Conservation (phyloP, 176 grass and related monocot genomes). For the Themeda triandra region DNA sequence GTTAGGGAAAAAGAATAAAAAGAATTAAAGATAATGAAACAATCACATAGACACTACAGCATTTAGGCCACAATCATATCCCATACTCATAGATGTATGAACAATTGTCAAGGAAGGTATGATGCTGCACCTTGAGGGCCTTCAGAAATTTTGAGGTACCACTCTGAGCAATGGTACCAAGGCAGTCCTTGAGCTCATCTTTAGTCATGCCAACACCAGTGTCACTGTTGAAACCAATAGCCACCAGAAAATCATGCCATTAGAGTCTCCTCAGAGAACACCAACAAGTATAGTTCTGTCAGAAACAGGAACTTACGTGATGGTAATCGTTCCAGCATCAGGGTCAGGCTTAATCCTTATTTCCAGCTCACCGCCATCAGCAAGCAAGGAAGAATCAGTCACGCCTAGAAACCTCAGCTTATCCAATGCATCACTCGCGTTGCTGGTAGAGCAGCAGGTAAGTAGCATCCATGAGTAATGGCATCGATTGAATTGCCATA, state of each 20-base stretch:
- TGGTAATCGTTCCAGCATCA: constrained; percentile 76
- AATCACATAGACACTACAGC: not conserved
- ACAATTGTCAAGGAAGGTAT: not conserved
- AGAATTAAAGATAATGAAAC: not conserved
- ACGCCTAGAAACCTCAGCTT: constrained; percentile 88
- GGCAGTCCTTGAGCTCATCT: constrained; percentile 94
- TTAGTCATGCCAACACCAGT: constrained; percentile 98
- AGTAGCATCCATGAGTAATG: not conserved
- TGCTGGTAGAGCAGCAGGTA: constrained; percentile 33
- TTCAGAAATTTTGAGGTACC: constrained; percentile 94
- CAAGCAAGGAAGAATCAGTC: constrained; percentile 72
- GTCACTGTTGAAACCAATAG: constrained; percentile 41
- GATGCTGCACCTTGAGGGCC: constrained; percentile 54
- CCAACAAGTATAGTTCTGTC: not conserved
- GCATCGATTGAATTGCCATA: not conserved
- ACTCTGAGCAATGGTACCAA: constrained; percentile 95
- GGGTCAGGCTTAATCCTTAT: constrained; percentile 77
- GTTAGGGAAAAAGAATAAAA: not conserved
- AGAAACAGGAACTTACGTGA: constrained; percentile 46
- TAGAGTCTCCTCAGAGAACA: not conserved
- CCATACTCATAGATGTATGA: not conserved
- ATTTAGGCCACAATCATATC: not conserved
- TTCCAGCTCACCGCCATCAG: constrained; percentile 67
- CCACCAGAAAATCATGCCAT: not conserved
- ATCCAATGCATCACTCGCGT: constrained; percentile 86